A percentile compares a stretch with the other conserved stretches of the same genome.
Conservation (phyloP, 2,329 filamentous ascomycete genomes). For the Penicillium crustosum region DNA sequence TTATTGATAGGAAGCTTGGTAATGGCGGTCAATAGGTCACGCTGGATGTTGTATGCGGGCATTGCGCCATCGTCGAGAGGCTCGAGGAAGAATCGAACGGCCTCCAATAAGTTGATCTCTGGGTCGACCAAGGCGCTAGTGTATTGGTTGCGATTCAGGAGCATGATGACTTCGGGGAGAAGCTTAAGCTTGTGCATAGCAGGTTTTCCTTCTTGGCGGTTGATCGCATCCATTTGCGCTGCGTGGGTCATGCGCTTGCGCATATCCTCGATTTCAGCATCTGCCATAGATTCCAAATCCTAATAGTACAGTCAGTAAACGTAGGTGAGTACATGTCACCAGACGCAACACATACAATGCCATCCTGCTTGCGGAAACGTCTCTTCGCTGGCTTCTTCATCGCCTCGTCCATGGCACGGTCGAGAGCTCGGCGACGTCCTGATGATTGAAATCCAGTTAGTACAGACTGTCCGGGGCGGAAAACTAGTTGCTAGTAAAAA, state of each 20-base stretch:
- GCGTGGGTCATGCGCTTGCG: constrained; percentile 88
- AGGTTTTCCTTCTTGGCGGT: constrained; percentile 74
- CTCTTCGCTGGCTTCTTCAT: constrained; percentile 76
- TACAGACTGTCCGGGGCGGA: no score
- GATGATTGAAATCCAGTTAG: constrained; percentile 12
- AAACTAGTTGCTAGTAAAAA: neutral
- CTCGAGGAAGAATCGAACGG: constrained; percentile 95
- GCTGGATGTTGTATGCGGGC: constrained; percentile 95
- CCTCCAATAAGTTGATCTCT: constrained; percentile 90
- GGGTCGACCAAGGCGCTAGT: constrained; percentile 86
- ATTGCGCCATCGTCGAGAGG: constrained; percentile 90
- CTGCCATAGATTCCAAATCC: constrained; percentile 88
- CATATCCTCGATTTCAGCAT: constrained; percentile 84
- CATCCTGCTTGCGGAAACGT: constrained; percentile 74
- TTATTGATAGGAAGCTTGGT: constrained; percentile 83
- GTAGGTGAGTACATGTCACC: neutral
- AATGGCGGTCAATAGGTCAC: constrained; percentile 83
- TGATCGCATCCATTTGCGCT: constrained; percentile 80
- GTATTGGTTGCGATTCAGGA: constrained; percentile 82
- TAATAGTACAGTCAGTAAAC: constrained; percentile 37
- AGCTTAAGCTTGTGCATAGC: constrained; percentile 93
- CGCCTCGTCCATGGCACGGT: constrained; percentile 83
- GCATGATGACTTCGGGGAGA: constrained; percentile 80
- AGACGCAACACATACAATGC: constrained; percentile 65
- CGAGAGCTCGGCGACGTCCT: constrained; percentile 76